phyloP scores from a whole-genome alignment of 768 basidiomycete species.

The Gautieria morchelliformis region DNA sequence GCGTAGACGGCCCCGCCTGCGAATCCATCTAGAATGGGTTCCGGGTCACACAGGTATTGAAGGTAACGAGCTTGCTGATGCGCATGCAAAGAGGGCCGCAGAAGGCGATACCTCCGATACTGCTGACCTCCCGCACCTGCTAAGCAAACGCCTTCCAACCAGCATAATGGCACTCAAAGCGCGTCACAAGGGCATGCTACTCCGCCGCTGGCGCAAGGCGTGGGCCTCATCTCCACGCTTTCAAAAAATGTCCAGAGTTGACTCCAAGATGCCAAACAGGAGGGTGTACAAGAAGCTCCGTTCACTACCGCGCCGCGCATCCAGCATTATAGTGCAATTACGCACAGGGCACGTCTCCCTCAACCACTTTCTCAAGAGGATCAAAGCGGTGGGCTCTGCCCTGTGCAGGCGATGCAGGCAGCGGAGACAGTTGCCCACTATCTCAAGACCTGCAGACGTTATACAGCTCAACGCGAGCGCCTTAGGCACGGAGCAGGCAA shows the following conservation, averaged over 20 bases:
- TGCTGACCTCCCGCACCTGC: not conserved
- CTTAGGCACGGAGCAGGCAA: not conserved
- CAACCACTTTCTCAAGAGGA: conserved; percentile 5
- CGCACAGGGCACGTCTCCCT: conserved; percentile 11
- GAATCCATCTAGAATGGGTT: too few relatives aligned
- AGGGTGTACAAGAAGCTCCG: not conserved
- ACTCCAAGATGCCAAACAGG: not conserved
- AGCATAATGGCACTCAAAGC: not conserved
- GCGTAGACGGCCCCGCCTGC: too few relatives aligned
- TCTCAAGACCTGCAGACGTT: conserved; percentile 8
- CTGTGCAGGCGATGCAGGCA: conserved; percentile 3
- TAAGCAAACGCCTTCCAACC: not conserved
- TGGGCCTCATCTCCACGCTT: not conserved
- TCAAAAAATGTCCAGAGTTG: not conserved
- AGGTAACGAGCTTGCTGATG: conserved; percentile 15
- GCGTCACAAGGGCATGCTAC: not conserved
- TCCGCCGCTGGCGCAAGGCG: not conserved
- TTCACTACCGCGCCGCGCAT: conserved; percentile 4
- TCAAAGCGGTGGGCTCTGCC: not conserved
- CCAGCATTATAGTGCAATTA: conserved; percentile 10
- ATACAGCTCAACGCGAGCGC: too few relatives aligned
- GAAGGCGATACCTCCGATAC: not conserved
- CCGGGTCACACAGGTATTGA: conserved; percentile 14
- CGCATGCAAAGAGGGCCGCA: conserved; percentile 16
- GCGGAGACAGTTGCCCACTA: conserved; percentile 11